Conservation (phyloP, 768 basidiomycete genomes). For the Mycena haematopus region DNA sequence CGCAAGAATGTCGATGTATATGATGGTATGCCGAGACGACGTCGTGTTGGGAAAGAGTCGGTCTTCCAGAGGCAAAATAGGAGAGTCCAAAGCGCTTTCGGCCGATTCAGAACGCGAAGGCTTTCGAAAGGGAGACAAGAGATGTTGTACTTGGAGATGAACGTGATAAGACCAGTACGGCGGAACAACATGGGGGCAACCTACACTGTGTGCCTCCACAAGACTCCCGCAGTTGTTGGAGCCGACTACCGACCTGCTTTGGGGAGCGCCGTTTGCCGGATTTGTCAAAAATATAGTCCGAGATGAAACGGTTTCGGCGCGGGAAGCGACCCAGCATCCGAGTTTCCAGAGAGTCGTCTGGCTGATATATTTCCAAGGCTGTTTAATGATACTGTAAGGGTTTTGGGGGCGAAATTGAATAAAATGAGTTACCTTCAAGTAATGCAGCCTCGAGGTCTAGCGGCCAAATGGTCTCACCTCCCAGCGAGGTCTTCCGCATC, state of each 20-base stretch:
- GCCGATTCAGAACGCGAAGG: constrained; percentile 25
- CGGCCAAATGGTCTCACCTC: constrained; percentile 82
- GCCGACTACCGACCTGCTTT: constrained; percentile 81
- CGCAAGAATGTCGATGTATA: constrained; percentile 56
- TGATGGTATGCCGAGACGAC: constrained; percentile 40
- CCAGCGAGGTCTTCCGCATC: constrained; percentile 75
- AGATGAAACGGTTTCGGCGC: constrained; percentile 80
- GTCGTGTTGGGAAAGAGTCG: constrained; percentile 17
- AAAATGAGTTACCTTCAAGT: constrained; percentile 60
- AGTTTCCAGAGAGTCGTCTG: constrained; percentile 74
- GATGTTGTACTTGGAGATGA: constrained; percentile 23
- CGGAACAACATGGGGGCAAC: constrained; percentile 35
- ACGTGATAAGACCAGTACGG: not conserved
- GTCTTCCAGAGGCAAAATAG: constrained; percentile 24
- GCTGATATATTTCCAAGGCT: constrained; percentile 74
- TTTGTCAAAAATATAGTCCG: constrained; percentile 71
- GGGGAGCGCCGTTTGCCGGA: constrained; percentile 75
- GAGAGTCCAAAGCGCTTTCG: constrained; percentile 10
- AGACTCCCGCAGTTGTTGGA: constrained; percentile 80
- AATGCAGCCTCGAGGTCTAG: constrained; percentile 78
- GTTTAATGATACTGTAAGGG: constrained; percentile 23
- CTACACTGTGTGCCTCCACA: constrained; percentile 71
- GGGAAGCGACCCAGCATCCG: constrained; percentile 77
- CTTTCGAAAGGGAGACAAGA: constrained; percentile 46
- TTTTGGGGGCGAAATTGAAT: not conserved